phyloP scores from a whole-genome alignment of 345 rosid genomes.

The Citrus mangshanensis region DNA sequence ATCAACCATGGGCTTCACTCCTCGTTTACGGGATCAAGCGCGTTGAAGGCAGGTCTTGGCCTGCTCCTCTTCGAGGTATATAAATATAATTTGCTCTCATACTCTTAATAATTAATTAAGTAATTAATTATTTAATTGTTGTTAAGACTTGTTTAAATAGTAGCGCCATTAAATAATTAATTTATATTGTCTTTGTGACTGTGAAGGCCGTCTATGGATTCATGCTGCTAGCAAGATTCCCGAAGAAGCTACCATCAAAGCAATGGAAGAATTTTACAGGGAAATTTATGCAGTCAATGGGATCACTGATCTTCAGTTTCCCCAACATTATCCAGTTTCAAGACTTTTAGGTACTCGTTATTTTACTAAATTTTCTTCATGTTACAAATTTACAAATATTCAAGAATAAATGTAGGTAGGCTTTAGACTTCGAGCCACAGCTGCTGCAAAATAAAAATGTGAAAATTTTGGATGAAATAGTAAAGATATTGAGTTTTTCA shows the following conservation, averaged over 20 bases:
- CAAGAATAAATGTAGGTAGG: no score
- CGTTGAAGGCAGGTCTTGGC: conserved; percentile 93
- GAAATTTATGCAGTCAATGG: conserved; percentile 76
- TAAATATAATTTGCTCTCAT: no score
- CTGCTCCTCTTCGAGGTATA: conserved; percentile 79
- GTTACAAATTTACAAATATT: no score
- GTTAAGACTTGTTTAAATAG: no score
- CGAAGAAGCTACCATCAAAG: conserved; percentile 82
- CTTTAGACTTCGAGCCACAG: no score
- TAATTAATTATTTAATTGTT: no score
- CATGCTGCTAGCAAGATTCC: conserved; percentile 92
- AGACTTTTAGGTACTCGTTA: conserved; percentile 61
- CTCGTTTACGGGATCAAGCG: conserved; percentile 86
- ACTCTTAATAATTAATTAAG: no score
- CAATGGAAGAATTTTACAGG: conserved; percentile 83
- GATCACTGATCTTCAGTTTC: conserved; percentile 60
- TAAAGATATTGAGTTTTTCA: no score
- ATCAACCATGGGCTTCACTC: conserved; percentile 95
- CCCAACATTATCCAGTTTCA: conserved; percentile 74
- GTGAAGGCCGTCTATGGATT: conserved; percentile 89
- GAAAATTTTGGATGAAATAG: no score
- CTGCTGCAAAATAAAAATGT: no score
- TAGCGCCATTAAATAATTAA: no score
- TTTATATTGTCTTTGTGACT: not conserved
- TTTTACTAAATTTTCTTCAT: not conserved